A percentile compares a stretch with the other conserved stretches of the same genome.
phyloP scores from a whole-genome alignment of 371 early-diverging fungal genomes.

The Batkoa obscura region DNA sequence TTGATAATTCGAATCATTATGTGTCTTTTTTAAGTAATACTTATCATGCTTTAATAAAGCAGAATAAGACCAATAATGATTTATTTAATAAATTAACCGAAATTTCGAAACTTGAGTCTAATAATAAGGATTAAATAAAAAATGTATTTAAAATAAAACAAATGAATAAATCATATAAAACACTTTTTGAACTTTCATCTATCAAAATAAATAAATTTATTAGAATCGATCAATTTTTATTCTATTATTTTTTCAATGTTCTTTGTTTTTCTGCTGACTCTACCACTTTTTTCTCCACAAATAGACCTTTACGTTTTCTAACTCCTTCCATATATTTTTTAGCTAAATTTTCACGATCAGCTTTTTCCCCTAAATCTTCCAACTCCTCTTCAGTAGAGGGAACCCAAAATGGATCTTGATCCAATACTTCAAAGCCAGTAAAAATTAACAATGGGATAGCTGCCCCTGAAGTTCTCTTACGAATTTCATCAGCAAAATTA shows the following conservation, averaged over 20 bases:
- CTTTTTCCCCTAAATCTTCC: conserved; percentile 92
- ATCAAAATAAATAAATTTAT: too few species aligned
- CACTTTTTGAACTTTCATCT: too few species aligned
- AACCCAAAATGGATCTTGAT: conserved; percentile 95
- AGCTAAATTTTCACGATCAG: conserved; percentile 89
- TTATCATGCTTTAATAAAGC: too few species aligned
- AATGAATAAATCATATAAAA: too few species aligned
- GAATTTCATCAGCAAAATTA: conserved; percentile 94
- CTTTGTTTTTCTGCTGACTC: conserved; percentile 88
- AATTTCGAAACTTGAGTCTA: too few species aligned
- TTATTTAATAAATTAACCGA: too few species aligned
- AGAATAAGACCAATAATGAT: too few species aligned
- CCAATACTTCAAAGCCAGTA: conserved; percentile 73
- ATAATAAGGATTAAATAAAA: too few species aligned
- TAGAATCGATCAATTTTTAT: too few species aligned
- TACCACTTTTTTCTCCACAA: conserved; percentile 75
- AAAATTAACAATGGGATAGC: conserved; percentile 91
- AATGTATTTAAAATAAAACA: too few species aligned
- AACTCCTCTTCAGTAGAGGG: conserved; percentile 91
- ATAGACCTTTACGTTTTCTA: conserved; percentile 82
- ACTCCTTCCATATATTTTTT: conserved; percentile 90
- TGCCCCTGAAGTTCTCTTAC: conserved; percentile 82
- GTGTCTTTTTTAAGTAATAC: too few species aligned
- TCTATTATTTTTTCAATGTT: conserved; percentile 42
- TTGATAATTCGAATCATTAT: too few species aligned